Conservation (phyloP, 1,284 basidiomycete species). For the Pseudozyma thailandica region DNA sequence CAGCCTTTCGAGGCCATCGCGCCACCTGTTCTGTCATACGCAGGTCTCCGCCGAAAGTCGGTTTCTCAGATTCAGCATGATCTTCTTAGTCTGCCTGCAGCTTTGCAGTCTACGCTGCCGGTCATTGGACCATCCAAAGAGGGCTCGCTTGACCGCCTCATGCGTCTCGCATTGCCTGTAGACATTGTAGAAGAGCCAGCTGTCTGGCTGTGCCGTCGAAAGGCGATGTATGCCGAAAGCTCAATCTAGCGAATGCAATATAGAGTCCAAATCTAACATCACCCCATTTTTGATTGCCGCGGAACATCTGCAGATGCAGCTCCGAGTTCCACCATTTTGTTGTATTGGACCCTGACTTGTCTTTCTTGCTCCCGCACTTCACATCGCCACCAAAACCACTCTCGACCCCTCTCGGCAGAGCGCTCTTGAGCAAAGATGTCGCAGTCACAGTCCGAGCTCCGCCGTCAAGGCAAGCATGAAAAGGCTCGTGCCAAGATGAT, state of each 20-base stretch:
- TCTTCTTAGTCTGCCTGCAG: conserved; percentile 6
- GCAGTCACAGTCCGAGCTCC: conserved; percentile 50
- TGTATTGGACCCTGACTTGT: background rate
- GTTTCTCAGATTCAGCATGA: conserved; percentile 14
- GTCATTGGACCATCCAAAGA: background rate
- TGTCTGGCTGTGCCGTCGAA: conserved; percentile 40
- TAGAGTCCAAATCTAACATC: no score
- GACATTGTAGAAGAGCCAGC: conserved; percentile 24
- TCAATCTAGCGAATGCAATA: no score
- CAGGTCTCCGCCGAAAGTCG: conserved; percentile 26
- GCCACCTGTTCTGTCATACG: conserved; percentile 15
- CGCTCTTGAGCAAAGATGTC: conserved; percentile 24
- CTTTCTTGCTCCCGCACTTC: background rate
- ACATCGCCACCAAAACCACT: background rate
- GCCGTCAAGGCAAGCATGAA: conserved; percentile 54
- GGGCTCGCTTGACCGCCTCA: background rate
- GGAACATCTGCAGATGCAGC: no score
- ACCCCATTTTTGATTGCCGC: no score
- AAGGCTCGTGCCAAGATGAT: conserved; percentile 58
- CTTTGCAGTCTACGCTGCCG: background rate
- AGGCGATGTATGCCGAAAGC: no score
- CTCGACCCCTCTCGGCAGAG: background rate
- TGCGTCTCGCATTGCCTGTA: conserved; percentile 22
- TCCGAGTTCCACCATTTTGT: no score
- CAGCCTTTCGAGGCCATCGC: conserved; percentile 37